Base-by-base conservation (phyloP, 495 filamentous ascomycete genomes). In the Lepraria neglecta region DNA sequence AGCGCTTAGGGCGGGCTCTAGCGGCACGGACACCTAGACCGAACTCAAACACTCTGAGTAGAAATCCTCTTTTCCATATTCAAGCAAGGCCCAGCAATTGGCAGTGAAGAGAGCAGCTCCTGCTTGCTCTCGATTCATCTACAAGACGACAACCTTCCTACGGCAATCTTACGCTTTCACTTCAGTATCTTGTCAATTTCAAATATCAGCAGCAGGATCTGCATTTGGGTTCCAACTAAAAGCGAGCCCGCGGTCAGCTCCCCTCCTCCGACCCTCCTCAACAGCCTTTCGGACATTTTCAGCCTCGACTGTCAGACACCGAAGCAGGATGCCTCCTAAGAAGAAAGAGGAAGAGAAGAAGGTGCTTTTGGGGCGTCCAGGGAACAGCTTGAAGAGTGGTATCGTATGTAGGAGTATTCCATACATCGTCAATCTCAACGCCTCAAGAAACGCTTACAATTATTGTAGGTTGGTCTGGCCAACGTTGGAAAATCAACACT, bases 401-500 rank as follows among this genome's bases (percentile, higher is more conserved):
- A 99, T 99, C 84, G 95, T 96, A 87, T 82, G 89, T 85, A 78
- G 78, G 78, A 67, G 64, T 54, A 77, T 73, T 74, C 72, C 65
- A 53, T 40, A 21, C 63, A 46, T 52, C 42, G 40, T 28, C 44
- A 56, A 58, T 58, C 63, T 46, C 47, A 33, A 35, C 59, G 48
- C 59, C 17, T 61, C 64, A 61, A 65, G 61, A 48, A 52, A 7
- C 15, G 54, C n/a, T 56, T 12, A 21, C 61, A 70, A 63, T 40
- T 65, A 68, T 64, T 67, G 9, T 28, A 96, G 91, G 91, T 98
- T 72, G 95, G 95, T 76, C 86, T 99, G 72, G 95, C 95, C 71
- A 99, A 99, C 75, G 95, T 99, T 65, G 95, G 95, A 72, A 99
- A 99, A 78, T 99, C 95, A 61, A 99, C 95, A 28, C 87, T 99